These are phyloP conservation scores for Fusarium lateritium DNA, from an alignment of 2,329 filamentous ascomycete genomes.

Conservation along the genomic window DNA sequence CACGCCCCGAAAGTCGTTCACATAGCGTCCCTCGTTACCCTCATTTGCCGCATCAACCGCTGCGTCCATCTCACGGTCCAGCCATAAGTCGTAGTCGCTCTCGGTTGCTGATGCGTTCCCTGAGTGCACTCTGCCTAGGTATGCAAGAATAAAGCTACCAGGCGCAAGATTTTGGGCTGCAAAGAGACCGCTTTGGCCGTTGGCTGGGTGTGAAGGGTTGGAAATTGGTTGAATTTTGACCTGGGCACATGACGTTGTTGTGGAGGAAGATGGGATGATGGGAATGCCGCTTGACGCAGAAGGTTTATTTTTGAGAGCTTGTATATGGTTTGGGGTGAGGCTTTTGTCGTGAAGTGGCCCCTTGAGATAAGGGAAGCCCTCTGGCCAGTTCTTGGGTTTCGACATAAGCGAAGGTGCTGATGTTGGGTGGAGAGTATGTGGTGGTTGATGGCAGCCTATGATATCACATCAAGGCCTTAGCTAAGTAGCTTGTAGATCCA, in stretches of 20 bases:
- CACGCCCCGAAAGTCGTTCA: constrained; percentile 77
- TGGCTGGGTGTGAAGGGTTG: constrained; percentile 68
- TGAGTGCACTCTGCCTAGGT: constrained; percentile 72
- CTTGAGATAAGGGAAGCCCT: constrained; percentile 66
- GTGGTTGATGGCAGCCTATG: not conserved
- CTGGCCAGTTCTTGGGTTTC: constrained; percentile 72
- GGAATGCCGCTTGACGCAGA: constrained; percentile 37
- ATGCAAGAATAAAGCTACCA: constrained; percentile 71
- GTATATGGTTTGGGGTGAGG: constrained; percentile 60
- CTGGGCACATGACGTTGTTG: constrained; percentile 62
- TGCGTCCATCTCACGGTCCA: constrained; percentile 69
- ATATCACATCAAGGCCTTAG: no score
- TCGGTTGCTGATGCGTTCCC: constrained; percentile 48
- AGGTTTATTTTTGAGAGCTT: constrained; percentile 55
- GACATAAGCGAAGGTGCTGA: constrained; percentile 45
- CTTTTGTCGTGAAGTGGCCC: constrained; percentile 64
- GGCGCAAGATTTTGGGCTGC: constrained; percentile 68
- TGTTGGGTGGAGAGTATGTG: not conserved
- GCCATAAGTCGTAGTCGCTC: constrained; percentile 75
- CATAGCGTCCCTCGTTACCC: constrained; percentile 76
- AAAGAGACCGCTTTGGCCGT: constrained; percentile 73
- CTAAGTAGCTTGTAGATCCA: no score
- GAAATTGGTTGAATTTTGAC: constrained; percentile 70
- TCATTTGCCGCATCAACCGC: constrained; percentile 71
- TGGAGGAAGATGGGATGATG: constrained; percentile 49